Evolutionary conservation across 2,329 filamentous ascomycete genomes (phyloP), one percentile per base, ranked within the genome.

Genomic region (Calonectria hongkongensis): DNA sequence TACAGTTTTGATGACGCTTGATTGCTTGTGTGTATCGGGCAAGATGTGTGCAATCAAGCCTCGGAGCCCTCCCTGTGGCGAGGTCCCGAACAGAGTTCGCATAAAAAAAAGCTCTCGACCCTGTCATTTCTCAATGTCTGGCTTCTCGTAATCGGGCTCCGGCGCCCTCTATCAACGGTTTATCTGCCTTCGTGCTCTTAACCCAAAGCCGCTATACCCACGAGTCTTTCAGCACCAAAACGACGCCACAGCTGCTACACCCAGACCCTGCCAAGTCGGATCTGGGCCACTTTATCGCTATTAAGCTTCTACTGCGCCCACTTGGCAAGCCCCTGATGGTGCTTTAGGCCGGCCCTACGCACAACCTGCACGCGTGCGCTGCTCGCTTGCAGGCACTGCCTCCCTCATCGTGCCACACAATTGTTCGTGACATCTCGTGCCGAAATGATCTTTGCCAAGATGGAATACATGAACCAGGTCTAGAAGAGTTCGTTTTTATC

Each of bases 291-390:
- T 79, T 41, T 79, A 79, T 79, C 74, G 60, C 48, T 70, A 73
- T 77, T 78, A 79, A 79, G 78, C 78, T 79, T 68, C 74, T 76
- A 68, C 78, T 79, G 70, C 75, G 78, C 78, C 78, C 75, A 72
- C 75, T 68, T 71, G 51, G 66, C 66, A 74, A 64, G 60, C 33
- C 66, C 27, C 43, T 43, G 56, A 30, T 27, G 7, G 36, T 21
- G 21, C 13, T 41, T 60, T 41, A 36, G 33, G 33, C 54, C 28
- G 54, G 54, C 54, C 21, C 33, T 58, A 58, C 33, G 30, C 33
- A 16, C 15, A n/a, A n/a, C 36, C 30, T 13, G 36, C 15, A 21
- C 33, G 10, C 36, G 33, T 60, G 33, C 33, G 33, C n/a, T 36
- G 25, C 36, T 68, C 39, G 45, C 63, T 63, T 56, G 64, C 56